Base-by-base conservation (phyloP, 306 rosid genomes). In the Rosa chinensis region DNA sequence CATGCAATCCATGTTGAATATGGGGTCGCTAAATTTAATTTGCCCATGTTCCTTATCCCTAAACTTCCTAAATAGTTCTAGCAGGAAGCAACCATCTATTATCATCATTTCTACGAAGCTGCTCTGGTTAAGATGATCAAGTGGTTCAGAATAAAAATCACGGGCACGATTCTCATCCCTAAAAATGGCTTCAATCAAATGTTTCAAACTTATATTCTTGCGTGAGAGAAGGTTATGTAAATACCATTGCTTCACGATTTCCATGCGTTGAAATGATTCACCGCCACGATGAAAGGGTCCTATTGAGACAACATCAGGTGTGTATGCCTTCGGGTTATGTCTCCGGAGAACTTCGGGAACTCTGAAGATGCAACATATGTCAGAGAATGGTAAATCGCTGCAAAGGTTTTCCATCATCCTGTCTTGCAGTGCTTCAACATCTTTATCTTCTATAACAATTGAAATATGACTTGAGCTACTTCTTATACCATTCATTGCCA, bases 21-120 rank as follows among this genome's bases (percentile, higher is more conserved):
- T 50, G 0, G 75, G 83, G 48, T 83, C 83, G 37, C 49, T 32
- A 6, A 5, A 32, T 32, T 32, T 32, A 32, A 32, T 0, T 1
- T 14, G 23, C 45, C 1, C 42, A 11, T 39, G 70, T 13, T 5
- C 1, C 11, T 72, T 1, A 53, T 52, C 13, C 4, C 43, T 40
- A 25, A 42, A 12, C 75, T 78, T 82, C 10, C 79, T 74, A 43
- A 82, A 73, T 6, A 82, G 37, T 63, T 82, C 76, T 5, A 82
- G 2, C 11, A 83, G 8, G 67, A 83, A 83, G 77, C 86, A 83
- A 40, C 78, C 80, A 23, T 83, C 86, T 20, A 74, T 40, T 1
- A 79, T 52, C 80, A 83, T 59, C 44, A 83, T 64, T 47, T 75
- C 72, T 6, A 74, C 8, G 49, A 82, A 58, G 16, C 67, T 23